These are phyloP conservation scores for Chalciporus chontae DNA, from an alignment of 768 basidiomycete species.

Conservation along the genomic window DNA sequence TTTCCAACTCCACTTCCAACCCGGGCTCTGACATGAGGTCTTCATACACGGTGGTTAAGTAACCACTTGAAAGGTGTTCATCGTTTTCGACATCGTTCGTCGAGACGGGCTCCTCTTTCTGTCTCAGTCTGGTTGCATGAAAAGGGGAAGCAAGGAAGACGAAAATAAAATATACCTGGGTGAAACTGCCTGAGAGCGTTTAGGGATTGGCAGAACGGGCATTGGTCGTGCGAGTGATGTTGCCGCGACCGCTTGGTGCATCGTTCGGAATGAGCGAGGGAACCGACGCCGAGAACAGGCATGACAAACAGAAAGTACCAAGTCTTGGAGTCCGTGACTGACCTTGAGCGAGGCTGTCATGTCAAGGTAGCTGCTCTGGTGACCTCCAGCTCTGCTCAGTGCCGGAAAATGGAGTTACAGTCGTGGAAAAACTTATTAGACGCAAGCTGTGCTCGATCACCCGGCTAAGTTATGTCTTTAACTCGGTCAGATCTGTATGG, in stretches of 20 bases:
- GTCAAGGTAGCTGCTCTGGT: not conserved
- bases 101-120: too few relatives aligned
- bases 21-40: slow-evolving; percentile 32
- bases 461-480: too few relatives aligned
- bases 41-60: slow-evolving; percentile 34
- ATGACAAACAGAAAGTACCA: slow-evolving; percentile 1
- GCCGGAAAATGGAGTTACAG: not conserved
- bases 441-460: too few relatives aligned
- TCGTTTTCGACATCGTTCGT: slow-evolving; percentile 18
- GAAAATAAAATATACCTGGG: not conserved
- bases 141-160: not conserved
- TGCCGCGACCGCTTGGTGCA: slow-evolving; percentile 19
- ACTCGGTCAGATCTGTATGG: slow-evolving; percentile 4
- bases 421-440: not conserved
- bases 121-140: not conserved
- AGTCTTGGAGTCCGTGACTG: slow-evolving; percentile 3
- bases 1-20: slow-evolving; percentile 4
- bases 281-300: slow-evolving; percentile 4
- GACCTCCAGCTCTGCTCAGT: too few relatives aligned
- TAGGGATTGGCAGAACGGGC: not conserved
- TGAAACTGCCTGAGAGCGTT: not conserved
- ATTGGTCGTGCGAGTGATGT: slow-evolving; percentile 1
- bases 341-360: slow-evolving; percentile 7
- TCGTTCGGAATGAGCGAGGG: slow-evolving; percentile 9
- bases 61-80: slow-evolving; percentile 29